Evolutionary conservation across 441 rosid species (phyloP).

Genomic region (Manihot esculenta): DNA sequence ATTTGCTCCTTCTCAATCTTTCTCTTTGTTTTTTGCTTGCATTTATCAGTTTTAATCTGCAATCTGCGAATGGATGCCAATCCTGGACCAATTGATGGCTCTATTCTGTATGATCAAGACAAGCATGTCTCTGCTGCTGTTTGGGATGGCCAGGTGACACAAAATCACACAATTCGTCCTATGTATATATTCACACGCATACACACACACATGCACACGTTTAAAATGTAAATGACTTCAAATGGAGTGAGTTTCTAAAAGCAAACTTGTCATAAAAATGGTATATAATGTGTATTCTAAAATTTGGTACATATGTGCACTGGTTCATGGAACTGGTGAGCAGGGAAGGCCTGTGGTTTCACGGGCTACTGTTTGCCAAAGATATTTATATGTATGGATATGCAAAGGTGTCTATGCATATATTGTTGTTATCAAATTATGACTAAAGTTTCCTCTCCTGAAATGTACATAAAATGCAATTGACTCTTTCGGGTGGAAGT

Average conservation of each 20-base stretch:
- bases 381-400: background rate
- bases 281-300: background rate
- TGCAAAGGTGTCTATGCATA: background rate
- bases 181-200: background rate
- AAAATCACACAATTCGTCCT: background rate
- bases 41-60: background rate
- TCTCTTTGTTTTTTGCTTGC: background rate
- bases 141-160: conserved; percentile 95
- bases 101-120: conserved; percentile 85
- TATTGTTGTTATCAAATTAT: background rate
- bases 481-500: background rate
- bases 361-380: background rate
- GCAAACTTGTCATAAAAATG: background rate
- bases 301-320: background rate
- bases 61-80: conserved; percentile 36
- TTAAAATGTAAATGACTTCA: background rate
- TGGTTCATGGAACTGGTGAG: background rate
- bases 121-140: conserved; percentile 94
- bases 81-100: conserved; percentile 82
- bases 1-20: background rate
- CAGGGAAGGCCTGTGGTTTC: background rate
- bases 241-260: background rate
- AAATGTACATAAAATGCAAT: background rate
- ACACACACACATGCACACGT: too few species aligned
- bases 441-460: background rate